phyloP scores from a whole-genome alignment of 371 early-diverging fungal genomes.

The Phascolomyces articulosus region DNA sequence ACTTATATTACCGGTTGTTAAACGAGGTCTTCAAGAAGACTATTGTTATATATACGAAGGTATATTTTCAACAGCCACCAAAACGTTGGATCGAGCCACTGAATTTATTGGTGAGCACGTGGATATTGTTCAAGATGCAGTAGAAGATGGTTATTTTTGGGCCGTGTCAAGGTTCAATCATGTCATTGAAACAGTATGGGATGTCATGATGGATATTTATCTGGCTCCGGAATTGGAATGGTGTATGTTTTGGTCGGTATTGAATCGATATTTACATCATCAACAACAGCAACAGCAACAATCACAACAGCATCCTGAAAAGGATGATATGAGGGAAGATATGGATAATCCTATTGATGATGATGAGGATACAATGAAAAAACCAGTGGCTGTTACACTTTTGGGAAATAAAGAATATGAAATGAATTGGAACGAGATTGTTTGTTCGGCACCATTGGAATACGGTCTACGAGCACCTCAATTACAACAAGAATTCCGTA shows the following conservation, averaged over 20 bases:
- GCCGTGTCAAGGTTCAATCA: neutral
- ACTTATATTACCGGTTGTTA: neutral
- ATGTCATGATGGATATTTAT: conserved; percentile 3
- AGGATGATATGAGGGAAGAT: neutral
- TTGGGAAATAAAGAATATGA: neutral
- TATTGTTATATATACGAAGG: conserved; percentile 4
- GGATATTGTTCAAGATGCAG: neutral
- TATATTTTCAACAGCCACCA: neutral
- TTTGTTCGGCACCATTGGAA: conserved; percentile 4
- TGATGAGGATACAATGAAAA: neutral
- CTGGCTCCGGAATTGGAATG: conserved; percentile 4
- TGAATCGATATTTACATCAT: neutral
- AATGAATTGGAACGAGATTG: neutral
- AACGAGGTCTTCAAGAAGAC: neutral
- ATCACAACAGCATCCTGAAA: neutral
- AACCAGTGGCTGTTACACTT: neutral
- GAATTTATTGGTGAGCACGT: neutral
- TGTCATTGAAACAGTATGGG: neutral
- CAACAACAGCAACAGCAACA: neutral
- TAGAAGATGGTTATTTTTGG: conserved; percentile 2
- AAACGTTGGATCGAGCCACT: neutral
- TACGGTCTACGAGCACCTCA: neutral
- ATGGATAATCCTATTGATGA: neutral
- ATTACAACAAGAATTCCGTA: neutral
- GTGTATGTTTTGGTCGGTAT: conserved; percentile 2